Conservation (phyloP, 148 eudicot genomes). For the Limonium bicolor region DNA sequence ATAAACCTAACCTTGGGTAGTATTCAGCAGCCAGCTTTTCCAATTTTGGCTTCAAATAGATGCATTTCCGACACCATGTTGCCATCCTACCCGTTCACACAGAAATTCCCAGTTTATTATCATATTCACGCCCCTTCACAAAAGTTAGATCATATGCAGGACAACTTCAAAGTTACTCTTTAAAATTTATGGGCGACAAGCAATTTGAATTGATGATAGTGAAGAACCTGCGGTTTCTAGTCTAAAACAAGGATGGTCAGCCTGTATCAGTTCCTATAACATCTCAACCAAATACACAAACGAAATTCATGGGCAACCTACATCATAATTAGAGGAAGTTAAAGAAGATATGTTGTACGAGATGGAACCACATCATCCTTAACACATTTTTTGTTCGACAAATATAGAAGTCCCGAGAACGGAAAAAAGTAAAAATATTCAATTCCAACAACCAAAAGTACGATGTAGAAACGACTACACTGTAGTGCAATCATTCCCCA, state of each 20-base stretch:
- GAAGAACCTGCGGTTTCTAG: background rate
- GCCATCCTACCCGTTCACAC: constrained; percentile 45
- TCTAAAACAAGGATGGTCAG: background rate
- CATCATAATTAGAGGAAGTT: no score
- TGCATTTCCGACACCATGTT: constrained; percentile 95
- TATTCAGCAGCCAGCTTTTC: constrained; percentile 38
- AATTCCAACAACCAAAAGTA: background rate
- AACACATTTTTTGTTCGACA: no score
- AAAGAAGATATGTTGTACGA: no score
- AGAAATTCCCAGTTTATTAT: background rate
- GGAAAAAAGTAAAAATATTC: background rate
- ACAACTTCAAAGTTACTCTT: background rate
- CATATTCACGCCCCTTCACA: background rate
- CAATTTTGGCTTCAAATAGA: constrained; percentile 82
- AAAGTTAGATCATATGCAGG: background rate
- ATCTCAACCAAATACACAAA: no score
- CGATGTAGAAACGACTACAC: no score
- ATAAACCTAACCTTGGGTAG: constrained; percentile 1
- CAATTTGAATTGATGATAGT: background rate
- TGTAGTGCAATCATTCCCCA: no score
- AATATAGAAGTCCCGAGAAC: no score
- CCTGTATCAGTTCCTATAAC: background rate
- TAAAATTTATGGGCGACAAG: background rate
- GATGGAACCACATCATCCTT: no score
- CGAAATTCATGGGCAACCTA: no score